Base-by-base conservation (phyloP, 164 flowering plant genomes). In the Kalanchoe fedtschenkoi region DNA sequence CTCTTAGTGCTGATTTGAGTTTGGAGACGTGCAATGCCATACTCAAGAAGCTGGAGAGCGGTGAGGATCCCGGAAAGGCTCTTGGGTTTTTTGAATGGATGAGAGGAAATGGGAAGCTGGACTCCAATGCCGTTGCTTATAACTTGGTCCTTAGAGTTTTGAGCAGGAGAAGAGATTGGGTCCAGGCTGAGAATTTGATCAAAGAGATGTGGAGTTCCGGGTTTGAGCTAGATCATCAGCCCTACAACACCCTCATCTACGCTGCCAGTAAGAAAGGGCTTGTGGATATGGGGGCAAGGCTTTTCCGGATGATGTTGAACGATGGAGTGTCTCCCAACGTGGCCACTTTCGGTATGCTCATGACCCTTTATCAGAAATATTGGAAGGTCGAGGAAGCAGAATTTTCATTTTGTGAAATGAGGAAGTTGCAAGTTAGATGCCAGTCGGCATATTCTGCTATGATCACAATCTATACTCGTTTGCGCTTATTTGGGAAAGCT, bases 271-370 rank as follows among this genome's bases (percentile, higher is more conserved):
- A 81, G 66, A 62, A 55, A 61, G 87, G 88, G 65, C 67, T 66
- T 24, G 77, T 69, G 44, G 72, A 74, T n/a, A 26, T 76, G 63
- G 95, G 80, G 9, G 67, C 80, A 17, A 87, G 79, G 72, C 85
- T 95, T 93, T 88, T 89, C 61, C 75, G 64, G 16, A 65, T 75
- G 78, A 93, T 93, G 98, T 69, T 89, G 81, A 83, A 85, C 10
- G 63, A 65, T 53, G 73, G 69, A 8, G 82, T 86, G 66, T 66
- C 56, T 73, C 96, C 98, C 1, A 85, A 88, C 70, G 67, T 81
- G 56, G 96, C 96, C 6, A 86, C 90, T 19, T 79, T 82, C 68
- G 98, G 98, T 37, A 93, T 89, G 97, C 68, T 93, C 5, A 88
- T 88, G 98, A 76, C 74, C 51, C 89, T 93, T 66, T 89, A 82